Base-by-base conservation (phyloP, 2,329 filamentous ascomycete species). In the Aspergillus sp. region DNA sequence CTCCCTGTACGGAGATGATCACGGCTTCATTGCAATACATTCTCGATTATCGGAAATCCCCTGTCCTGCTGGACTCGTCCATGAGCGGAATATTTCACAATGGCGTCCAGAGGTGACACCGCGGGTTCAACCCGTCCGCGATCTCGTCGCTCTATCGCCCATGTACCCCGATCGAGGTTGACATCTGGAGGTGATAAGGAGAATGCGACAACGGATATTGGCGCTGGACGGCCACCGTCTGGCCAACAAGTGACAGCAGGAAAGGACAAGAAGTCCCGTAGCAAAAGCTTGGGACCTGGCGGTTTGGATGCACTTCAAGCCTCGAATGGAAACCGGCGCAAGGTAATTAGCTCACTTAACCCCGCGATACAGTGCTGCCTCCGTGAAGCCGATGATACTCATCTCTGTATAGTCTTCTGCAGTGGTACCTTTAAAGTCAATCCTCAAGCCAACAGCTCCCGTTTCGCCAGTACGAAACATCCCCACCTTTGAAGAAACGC, bases 241-340 rank as follows among this genome's bases (percentile, higher is more conserved):
- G 61, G 52, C 13, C 67, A 61, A 18, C 53, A 62, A n/a, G 69
- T 66, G 50, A 24, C 62, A 83, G 83, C 66, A 9, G 70, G 64
- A 32, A 71, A 71, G 51, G 75, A 76, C 39, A 82, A 81, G 77
- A 93, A 92, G 77, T 90, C 89, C 57, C 87, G 95, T 64, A 97
- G 93, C 77, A 98, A 97, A 80, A 98, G 93, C 76, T 88, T 99
- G 65, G 95, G 95, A 2, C 93, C 95, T 15, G 95, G 93, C 50
- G 92, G 93, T 24, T 77, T 96, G 45, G 92, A 96, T 79, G 88
- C 89, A 56, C 81, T 96, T 55, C 92, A 89, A 73, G 83, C 88
- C 68, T 84, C 83, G 44, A 85, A 81, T 68, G 90, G 90, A 34
- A 96, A 96, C 72, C 82, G 90, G 66, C 85, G 90, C 74, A 89